These are phyloP conservation scores for Garcia nutans DNA, from an alignment of 345 rosid genomes.

Conservation along the genomic window DNA sequence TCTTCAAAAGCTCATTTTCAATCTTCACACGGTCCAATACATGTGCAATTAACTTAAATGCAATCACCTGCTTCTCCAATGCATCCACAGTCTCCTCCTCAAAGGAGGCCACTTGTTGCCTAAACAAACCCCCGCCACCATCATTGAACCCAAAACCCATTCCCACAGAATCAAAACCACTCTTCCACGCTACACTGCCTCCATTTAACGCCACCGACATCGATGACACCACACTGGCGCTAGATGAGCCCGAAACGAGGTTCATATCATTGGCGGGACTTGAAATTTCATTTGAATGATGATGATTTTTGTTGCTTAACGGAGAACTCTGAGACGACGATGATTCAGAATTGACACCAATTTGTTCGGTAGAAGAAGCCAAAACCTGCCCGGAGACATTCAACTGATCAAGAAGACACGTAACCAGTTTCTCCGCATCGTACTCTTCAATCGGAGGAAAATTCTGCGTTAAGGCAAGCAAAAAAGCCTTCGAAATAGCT, in stretches of 20 bases:
- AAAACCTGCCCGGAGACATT: conserved; percentile 34
- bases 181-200: conserved; percentile 51
- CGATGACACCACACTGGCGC: conserved; percentile 19
- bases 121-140: conserved; percentile 44
- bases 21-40: conserved; percentile 61
- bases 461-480: conserved; percentile 66
- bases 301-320: conserved; percentile 37
- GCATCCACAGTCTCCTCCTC: conserved; percentile 87
- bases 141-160: conserved; percentile 46
- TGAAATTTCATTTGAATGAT: conserved; percentile 38
- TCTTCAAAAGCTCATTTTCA: conserved; percentile 74
- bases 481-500: conserved; percentile 55
- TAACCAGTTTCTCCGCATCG: conserved; percentile 68
- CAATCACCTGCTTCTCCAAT: conserved; percentile 91
- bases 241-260: conserved; percentile 36
- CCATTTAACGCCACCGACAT: conserved; percentile 49
- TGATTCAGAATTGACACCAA: conserved; percentile 45
- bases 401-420: conserved; percentile 67
- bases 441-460: conserved; percentile 62
- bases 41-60: conserved; percentile 76
- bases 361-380: conserved; percentile 46
- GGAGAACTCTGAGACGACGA: conserved; percentile 82
- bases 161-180: conserved; percentile 48
- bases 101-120: conserved; percentile 63
- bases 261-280: conserved; percentile 59